Evolutionary conservation across 768 basidiomycete species (phyloP).

Genomic region (Tulasnella sp.): DNA sequence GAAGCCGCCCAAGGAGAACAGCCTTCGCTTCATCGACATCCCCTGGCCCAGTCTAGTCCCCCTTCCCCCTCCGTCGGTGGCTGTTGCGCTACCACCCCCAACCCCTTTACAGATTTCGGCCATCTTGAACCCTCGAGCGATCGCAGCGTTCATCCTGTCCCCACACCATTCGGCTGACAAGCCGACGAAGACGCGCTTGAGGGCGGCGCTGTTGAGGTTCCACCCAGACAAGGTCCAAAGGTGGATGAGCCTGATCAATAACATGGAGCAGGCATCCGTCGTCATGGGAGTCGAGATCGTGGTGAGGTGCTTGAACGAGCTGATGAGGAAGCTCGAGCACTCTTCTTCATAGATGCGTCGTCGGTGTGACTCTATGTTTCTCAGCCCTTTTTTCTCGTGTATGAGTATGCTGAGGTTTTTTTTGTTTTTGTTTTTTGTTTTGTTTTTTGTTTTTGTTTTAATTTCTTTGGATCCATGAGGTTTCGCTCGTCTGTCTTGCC

Average conservation of each 20-base stretch:
- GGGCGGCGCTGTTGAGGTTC: conserved; percentile 9
- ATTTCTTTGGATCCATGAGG: too few relatives aligned
- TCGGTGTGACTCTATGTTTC: not conserved
- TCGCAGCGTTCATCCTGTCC: conserved; percentile 7
- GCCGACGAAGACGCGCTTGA: not conserved
- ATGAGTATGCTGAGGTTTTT: not conserved
- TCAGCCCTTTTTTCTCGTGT: not conserved
- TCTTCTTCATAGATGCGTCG: not conserved
- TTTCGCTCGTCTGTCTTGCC: too few relatives aligned
- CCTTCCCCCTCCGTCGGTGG: not conserved
- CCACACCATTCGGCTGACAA: conserved; percentile 11
- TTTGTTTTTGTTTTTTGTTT: not conserved
- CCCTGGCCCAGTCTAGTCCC: conserved; percentile 13
- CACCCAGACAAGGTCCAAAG: conserved; percentile 11
- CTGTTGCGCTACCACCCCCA: conserved; percentile 1
- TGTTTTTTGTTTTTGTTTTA: not conserved
- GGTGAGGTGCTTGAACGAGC: conserved; percentile 5
- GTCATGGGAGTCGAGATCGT: conserved; percentile 15
- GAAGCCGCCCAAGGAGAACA: conserved; percentile 8
- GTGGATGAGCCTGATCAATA: conserved; percentile 9
- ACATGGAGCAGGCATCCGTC: conserved; percentile 3
- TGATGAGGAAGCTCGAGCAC: conserved; percentile 1
- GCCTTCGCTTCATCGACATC: conserved; percentile 12
- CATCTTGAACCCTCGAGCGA: not conserved
- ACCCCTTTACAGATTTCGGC: conserved; percentile 5